Base-by-base conservation (phyloP, 2,329 filamentous ascomycete genomes). In the Juglanconis sp. region DNA sequence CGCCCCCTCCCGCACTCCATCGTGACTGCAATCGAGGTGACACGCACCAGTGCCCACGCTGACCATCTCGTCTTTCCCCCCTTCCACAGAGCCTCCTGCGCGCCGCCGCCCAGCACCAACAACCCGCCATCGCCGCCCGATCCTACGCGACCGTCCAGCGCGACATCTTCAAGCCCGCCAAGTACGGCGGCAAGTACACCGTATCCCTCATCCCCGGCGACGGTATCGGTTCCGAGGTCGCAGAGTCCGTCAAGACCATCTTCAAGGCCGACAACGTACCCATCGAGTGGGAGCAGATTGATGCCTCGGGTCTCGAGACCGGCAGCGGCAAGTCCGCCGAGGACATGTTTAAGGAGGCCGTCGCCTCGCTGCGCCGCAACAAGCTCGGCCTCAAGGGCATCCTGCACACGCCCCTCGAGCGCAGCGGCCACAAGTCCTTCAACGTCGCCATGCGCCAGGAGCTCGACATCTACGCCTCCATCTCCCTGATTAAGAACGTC, bases 371-470 rank as follows among this genome's bases (percentile, higher is more conserved):
- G 72, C 92, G 92, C 83, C 90, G 95, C 79, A 99, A 99, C 87
- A 98, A 98, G 87, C 87, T 99, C 70, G 95, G 93, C 70, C 86
- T 99, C 72, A 99, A 99, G 87, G 95, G 95, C 77, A 99, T 99
- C 77, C 86, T 99, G 51, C 94, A 97, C 85, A 99, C 95, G 32
- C 95, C 95, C 68, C 91, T 99, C 75, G 91, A 93, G 81, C 89
- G 95, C 71, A 96, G 93, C 66, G 95, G 95, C 71, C 95, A 99
- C 85, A 92, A 96, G 81, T 96, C 91, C 69, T 99, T 99, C 92
- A 99, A 99, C 83, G 95, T 99, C 69, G 95, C 95, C 71, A 88
- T 99, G 77, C 92, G 95, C 72, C 95, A 99, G 83, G 95, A 98
- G 80, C 91, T 99, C 75, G 95, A 99, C 81, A 98, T 99, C 79